Conservation (phyloP, 2,329 filamentous ascomycete species). For the Hirsutella minnesotensis region DNA sequence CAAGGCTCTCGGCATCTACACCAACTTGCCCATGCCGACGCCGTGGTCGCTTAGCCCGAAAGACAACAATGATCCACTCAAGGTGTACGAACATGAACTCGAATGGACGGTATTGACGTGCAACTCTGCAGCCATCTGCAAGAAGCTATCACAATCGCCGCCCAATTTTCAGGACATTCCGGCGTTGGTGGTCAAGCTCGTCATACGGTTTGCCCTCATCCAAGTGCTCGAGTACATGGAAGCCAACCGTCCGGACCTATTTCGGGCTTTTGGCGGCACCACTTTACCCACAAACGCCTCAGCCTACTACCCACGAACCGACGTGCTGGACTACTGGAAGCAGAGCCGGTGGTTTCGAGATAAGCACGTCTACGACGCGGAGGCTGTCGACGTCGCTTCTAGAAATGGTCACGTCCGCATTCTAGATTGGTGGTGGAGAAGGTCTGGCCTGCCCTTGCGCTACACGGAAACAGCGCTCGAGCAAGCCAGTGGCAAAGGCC, state of each 20-base stretch:
- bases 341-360: slow-evolving; percentile 71
- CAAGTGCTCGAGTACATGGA: slow-evolving; percentile 62
- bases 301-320: slow-evolving; percentile 69
- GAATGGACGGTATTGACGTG: slow-evolving; percentile 77
- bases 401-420: slow-evolving; percentile 75
- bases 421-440: slow-evolving; percentile 84
- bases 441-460: slow-evolving; percentile 62
- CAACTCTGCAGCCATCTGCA: slow-evolving; percentile 58
- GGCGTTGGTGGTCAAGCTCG: slow-evolving; percentile 71
- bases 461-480: slow-evolving; percentile 84
- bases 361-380: slow-evolving; percentile 67
- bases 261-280: slow-evolving; percentile 76
- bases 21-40: slow-evolving; percentile 57
- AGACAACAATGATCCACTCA: slow-evolving; percentile 49
- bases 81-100: slow-evolving; percentile 64
- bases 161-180: slow-evolving; percentile 62
- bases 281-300: slow-evolving; percentile 82
- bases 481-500: slow-evolving; percentile 73
- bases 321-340: slow-evolving; percentile 86
- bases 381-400: slow-evolving; percentile 80
- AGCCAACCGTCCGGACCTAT: slow-evolving; percentile 55
- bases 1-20: slow-evolving; percentile 68
- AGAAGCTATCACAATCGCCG: slow-evolving; percentile 59
- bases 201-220: slow-evolving; percentile 81
- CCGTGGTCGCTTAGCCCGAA: slow-evolving; percentile 56